phyloP scores from a whole-genome alignment of 306 rosid species.

The Vicia sativa region DNA sequence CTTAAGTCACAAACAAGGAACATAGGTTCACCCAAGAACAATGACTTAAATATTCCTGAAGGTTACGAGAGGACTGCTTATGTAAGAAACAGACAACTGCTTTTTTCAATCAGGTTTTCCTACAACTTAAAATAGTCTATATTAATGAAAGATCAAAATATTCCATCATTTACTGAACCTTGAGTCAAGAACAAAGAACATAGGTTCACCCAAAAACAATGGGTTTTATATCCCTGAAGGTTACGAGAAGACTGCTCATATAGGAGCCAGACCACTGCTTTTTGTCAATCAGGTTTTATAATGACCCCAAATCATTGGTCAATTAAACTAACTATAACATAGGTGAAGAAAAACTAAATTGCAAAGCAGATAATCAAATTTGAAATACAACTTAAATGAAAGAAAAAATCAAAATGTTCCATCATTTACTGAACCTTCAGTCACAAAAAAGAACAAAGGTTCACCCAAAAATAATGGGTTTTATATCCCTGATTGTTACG shows the following conservation, averaged over 20 bases:
- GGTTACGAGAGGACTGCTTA: conserved; percentile 34
- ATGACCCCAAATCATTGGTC: no score
- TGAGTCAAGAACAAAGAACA: conserved; percentile 44
- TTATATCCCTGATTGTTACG: conserved; percentile 59
- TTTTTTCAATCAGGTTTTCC: conserved; percentile 36
- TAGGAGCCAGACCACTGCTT: conserved; percentile 53
- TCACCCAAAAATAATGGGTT: conserved; percentile 72
- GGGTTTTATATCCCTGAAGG: conserved; percentile 56
- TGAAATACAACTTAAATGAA: no score
- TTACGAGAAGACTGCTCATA: conserved; percentile 55
- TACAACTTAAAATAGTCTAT: no score
- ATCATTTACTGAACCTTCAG: conserved; percentile 75
- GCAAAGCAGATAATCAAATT: background rate
- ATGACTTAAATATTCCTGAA: conserved; percentile 40
- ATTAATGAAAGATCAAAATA: no score
- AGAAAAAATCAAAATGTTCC: no score
- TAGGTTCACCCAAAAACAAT: conserved; percentile 84
- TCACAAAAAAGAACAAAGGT: conserved; percentile 51
- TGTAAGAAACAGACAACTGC: conserved; percentile 42
- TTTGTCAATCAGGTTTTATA: conserved; percentile 47
- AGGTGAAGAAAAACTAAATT: no score
- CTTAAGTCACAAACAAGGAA: conserved; percentile 17
- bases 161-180: conserved; percentile 60
- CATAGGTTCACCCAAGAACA: conserved; percentile 47
- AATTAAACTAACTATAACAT: no score